Conservation (phyloP, 352 stramenopile species). For the Pythium insidiosum region DNA sequence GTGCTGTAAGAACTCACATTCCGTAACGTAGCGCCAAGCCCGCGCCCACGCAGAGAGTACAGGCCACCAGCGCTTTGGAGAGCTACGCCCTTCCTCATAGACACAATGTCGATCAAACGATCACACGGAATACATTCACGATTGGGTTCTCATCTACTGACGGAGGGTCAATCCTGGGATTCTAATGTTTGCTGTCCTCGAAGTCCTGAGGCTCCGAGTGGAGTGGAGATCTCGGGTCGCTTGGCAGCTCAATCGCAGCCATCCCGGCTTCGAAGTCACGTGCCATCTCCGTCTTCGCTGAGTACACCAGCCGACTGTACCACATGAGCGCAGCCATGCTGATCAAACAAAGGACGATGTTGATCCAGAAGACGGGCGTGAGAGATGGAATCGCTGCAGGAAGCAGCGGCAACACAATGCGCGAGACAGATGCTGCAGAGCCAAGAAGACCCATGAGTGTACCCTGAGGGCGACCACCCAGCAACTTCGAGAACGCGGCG, state of each 20-base stretch:
- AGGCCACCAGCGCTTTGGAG: conserved; percentile 70
- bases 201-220: conserved; percentile 23
- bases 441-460: conserved; percentile 76
- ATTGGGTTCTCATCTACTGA: neutral
- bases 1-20: too few species aligned
- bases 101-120: neutral
- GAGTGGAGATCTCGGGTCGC: conserved; percentile 32
- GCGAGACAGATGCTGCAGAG: conserved; percentile 60
- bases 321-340: conserved; percentile 53
- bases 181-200: conserved; percentile 11
- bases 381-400: conserved; percentile 57
- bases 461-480: conserved; percentile 62
- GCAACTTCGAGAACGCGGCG: conserved; percentile 69
- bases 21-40: conserved; percentile 64
- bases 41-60: conserved; percentile 48
- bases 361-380: conserved; percentile 71
- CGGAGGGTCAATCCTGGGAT: neutral
- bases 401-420: conserved; percentile 66
- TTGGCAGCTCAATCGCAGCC: conserved; percentile 14
- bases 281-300: conserved; percentile 36
- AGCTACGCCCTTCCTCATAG: conserved; percentile 22
- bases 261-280: conserved; percentile 32
- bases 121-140: neutral
- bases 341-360: conserved; percentile 45
- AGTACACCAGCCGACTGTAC: conserved; percentile 56